Evolutionary conservation across 2,329 filamentous ascomycete genomes (phyloP), one percentile per base, ranked within the genome.

Genomic region (Zymoseptoria crescenta): DNA sequence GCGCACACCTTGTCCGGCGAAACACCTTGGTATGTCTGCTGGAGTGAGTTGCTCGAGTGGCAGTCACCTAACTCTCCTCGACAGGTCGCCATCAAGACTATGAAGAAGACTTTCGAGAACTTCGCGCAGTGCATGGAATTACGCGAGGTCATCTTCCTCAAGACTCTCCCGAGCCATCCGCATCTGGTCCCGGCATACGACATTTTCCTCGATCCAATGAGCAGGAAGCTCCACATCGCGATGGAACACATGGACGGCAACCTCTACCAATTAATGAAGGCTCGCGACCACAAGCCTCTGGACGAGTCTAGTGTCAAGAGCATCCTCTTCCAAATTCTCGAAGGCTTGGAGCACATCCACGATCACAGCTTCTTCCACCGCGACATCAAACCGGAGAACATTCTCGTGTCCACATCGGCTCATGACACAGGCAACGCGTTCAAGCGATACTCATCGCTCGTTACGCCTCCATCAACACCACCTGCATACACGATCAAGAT

Each of bases 201-300:
- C 76, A 99, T 99, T 71, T 99, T 99, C 76, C 85, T 99, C 69
- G 94, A 99, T 71, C 94, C 94, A 0, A 89, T 91, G 74, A 96
- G 84, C 77, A 95, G 92, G 78, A 96, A 96, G 77, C 85, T 99
- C 51, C 94, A 99, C 76, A 99, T 99, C 67, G 87, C 85, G 71
- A 99, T 99, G 94, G 94, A 99, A 78, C 96, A 96, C 76, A 99
- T 99, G 94, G 94, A 99, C 74, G 94, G 94, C 55, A 99, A 99
- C 74, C 82, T 99, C 1, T 99, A 99, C 75, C 94, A 99, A 75
- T 78, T 99, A 64, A 99, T 99, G 94, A 99, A 99, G 79, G 88
- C 94, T 56, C 86, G 94, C 61, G 94, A 99, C 67, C 93, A 96
- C 80, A 97, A 97, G 76, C 88, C 82, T 64, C 82, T 99, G 28